These are phyloP conservation scores for Astrothelium subdiscretum DNA, from an alignment of 495 filamentous ascomycete genomes.

Conservation along the genomic window DNA sequence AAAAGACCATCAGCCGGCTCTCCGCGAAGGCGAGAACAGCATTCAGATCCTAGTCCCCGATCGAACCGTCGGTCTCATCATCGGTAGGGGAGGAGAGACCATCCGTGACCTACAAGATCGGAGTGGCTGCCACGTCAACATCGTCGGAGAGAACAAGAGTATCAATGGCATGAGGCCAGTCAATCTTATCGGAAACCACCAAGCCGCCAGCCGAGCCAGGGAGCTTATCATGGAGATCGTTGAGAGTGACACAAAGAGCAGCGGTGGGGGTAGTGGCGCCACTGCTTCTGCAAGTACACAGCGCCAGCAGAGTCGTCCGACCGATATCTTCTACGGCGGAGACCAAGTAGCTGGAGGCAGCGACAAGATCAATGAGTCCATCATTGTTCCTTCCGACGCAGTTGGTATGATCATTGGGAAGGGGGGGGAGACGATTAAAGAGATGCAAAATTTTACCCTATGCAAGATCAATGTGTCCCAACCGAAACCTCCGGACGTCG, in stretches of 20 bases:
- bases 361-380: slow-evolving; percentile 65
- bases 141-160: slow-evolving; percentile 75
- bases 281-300: slow-evolving; percentile 8
- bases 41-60: slow-evolving; percentile 85
- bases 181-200: slow-evolving; percentile 63
- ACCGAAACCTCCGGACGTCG: slow-evolving; percentile 55
- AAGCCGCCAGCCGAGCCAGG: slow-evolving; percentile 56
- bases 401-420: slow-evolving; percentile 89
- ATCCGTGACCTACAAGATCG: slow-evolving; percentile 83
- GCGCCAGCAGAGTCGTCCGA: slow-evolving; percentile 12
- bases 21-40: slow-evolving; percentile 60
- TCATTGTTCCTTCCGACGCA: slow-evolving; percentile 70
- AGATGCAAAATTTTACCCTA: slow-evolving; percentile 68
- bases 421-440: slow-evolving; percentile 74
- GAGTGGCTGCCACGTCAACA: slow-evolving; percentile 78
- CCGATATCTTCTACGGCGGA: slow-evolving; percentile 25
- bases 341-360: slow-evolving; percentile 19
- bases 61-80: slow-evolving; percentile 73
- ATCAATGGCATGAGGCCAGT: slow-evolving; percentile 73
- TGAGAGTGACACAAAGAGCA: slow-evolving; percentile 59
- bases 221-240: slow-evolving; percentile 78
- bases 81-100: slow-evolving; percentile 73
- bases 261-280: slow-evolving; percentile 13
- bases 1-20: slow-evolving; percentile 38
- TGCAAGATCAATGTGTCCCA: slow-evolving; percentile 85